A percentile compares a stretch with the other conserved stretches of the same genome.
These are phyloP conservation scores for Gnomoniopsis sp. DNA, from an alignment of 2,329 filamentous ascomycete species.

Conservation along the genomic window DNA sequence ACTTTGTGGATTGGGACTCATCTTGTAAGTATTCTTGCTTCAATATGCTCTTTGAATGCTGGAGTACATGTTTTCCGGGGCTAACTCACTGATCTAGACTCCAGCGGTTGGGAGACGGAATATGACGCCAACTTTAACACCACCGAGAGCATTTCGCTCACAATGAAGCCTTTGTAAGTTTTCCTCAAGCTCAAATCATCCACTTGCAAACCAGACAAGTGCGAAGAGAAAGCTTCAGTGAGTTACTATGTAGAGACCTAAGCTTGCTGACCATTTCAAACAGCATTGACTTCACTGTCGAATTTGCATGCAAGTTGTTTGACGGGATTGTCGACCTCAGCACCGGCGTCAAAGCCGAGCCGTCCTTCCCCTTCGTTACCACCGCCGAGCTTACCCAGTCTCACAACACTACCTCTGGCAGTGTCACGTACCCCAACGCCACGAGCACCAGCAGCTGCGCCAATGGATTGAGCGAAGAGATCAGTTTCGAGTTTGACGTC, in stretches of 20 bases:
- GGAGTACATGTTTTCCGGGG: not conserved
- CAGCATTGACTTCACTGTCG: slow-evolving; percentile 17
- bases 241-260: not conserved
- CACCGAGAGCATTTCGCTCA: slow-evolving; percentile 10
- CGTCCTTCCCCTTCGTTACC: slow-evolving; percentile 15
- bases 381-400: slow-evolving; percentile 12
- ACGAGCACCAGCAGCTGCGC: slow-evolving; percentile 10
- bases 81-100: not conserved
- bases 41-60: not conserved
- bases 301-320: slow-evolving; percentile 16
- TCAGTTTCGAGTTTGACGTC: slow-evolving; percentile 10
- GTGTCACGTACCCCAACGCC: slow-evolving; percentile 7
- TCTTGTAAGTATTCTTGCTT: slow-evolving; percentile 4
- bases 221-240: no score
- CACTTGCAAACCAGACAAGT: no score
- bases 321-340: slow-evolving; percentile 15
- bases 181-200: no score
- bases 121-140: slow-evolving; percentile 4
- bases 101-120: slow-evolving; percentile 9
- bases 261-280: not conserved
- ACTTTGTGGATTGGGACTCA: slow-evolving; percentile 10
- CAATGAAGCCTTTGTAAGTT: slow-evolving; percentile 2
- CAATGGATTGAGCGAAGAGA: slow-evolving; percentile 12
- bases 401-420: slow-evolving; percentile 10
- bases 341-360: slow-evolving; percentile 15